A percentile compares a stretch with the other conserved stretches of the same genome.
Evolutionary conservation across 129 eudicot genomes (phyloP).

Genomic region (Escallonia rubra): DNA sequence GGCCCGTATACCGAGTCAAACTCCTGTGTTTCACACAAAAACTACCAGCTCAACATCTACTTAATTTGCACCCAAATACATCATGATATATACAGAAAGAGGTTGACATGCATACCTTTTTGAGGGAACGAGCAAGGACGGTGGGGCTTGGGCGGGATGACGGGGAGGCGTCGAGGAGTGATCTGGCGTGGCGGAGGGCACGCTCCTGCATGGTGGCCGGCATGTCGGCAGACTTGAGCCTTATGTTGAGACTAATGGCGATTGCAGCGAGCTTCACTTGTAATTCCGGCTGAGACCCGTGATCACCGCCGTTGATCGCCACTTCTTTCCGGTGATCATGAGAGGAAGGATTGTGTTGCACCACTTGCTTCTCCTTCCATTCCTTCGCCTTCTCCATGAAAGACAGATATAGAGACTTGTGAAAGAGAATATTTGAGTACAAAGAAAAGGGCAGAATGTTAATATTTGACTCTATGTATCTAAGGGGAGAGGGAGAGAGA

Average conservation of each 20-base stretch:
- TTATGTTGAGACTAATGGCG: constrained; percentile 43
- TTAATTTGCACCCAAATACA: neutral
- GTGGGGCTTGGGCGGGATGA: constrained; percentile 55
- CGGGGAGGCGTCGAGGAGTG: constrained; percentile 40
- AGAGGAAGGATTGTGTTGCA: constrained; percentile 5
- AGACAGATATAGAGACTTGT: no score
- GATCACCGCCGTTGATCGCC: no score
- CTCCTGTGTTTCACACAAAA: constrained; percentile 30
- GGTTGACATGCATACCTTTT: constrained; percentile 41
- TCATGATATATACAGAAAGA: no score
- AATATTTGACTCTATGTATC: no score
- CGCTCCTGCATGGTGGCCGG: constrained; percentile 69
- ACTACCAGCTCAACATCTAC: neutral
- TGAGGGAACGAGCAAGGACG: constrained; percentile 68
- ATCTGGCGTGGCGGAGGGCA: constrained; percentile 56
- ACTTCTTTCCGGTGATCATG: no score
- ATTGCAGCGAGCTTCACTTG: constrained; percentile 46
- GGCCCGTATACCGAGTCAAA: constrained; percentile 71
- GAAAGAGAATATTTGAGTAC: no score
- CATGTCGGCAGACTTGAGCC: constrained; percentile 77
- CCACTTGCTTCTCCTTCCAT: constrained; percentile 25
- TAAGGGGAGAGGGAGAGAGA: neutral
- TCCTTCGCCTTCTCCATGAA: constrained; percentile 25
- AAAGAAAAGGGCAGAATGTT: no score
- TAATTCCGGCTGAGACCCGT: neutral